These are phyloP conservation scores for Aspergillus flavus DNA, from an alignment of 2,329 filamentous ascomycete genomes.

Conservation along the genomic window DNA sequence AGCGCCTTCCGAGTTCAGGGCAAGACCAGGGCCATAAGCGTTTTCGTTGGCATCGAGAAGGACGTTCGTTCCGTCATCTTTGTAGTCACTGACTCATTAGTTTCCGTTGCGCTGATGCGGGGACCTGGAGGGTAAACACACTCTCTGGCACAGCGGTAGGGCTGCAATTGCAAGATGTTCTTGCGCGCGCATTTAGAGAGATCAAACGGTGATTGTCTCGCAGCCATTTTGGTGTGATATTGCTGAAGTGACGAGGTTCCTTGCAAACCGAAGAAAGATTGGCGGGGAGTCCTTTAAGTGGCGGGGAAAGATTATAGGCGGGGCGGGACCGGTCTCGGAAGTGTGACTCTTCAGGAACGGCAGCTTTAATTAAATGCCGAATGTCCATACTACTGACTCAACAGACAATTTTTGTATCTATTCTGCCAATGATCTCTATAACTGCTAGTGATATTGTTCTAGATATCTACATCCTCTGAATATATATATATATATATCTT, in stretches of 20 bases:
- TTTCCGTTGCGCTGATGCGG: slow-evolving; percentile 12
- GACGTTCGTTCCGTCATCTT: slow-evolving; percentile 94
- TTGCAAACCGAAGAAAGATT: slow-evolving; percentile 16
- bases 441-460: no score
- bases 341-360: slow-evolving; percentile 6
- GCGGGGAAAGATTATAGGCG: slow-evolving; percentile 20
- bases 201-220: slow-evolving; percentile 62
- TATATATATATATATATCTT: background rate
- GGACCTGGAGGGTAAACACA: slow-evolving; percentile 48
- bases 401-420: background rate
- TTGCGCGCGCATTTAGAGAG: slow-evolving; percentile 73
- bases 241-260: background rate
- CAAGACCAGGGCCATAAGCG: slow-evolving; percentile 82
- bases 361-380: background rate
- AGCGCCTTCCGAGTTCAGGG: slow-evolving; percentile 52
- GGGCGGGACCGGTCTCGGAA: slow-evolving; percentile 23
- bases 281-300: slow-evolving; percentile 15
- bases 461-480: no score
- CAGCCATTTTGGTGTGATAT: slow-evolving; percentile 34
- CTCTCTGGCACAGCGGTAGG: slow-evolving; percentile 82
- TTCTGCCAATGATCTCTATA: slow-evolving; percentile 3
- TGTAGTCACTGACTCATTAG: slow-evolving; percentile 77
- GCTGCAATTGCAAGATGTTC: slow-evolving; percentile 75
- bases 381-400: background rate
- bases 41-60: slow-evolving; percentile 98